Conservation (phyloP, 805 yeast genomes). For the Nematodospora valgi region DNA sequence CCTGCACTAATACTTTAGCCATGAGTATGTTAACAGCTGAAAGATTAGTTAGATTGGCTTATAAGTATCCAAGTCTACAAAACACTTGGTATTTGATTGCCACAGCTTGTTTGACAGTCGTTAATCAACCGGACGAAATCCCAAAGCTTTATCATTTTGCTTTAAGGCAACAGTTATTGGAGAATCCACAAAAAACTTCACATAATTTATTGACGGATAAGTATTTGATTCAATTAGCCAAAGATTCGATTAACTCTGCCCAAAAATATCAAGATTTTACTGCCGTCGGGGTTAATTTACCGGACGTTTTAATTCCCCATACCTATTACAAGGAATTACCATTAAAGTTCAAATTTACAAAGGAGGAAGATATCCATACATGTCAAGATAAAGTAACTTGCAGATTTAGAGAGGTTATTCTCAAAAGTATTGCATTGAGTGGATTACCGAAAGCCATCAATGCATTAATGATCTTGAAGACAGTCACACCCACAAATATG, state of each 20-base stretch:
- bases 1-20: not conserved
- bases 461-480: slow-evolving; percentile 60
- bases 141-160: slow-evolving; percentile 75
- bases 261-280: slow-evolving; percentile 34
- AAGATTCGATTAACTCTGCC: slow-evolving; percentile 38
- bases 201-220: slow-evolving; percentile 27
- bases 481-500: slow-evolving; percentile 56
- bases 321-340: slow-evolving; percentile 37
- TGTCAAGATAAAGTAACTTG: slow-evolving; percentile 39
- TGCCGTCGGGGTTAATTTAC: slow-evolving; percentile 40
- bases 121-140: slow-evolving; percentile 79
- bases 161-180: slow-evolving; percentile 41
- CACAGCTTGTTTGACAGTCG: slow-evolving; percentile 75
- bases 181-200: slow-evolving; percentile 16
- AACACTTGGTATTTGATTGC: slow-evolving; percentile 75
- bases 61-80: slow-evolving; percentile 50
- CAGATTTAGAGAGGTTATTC: slow-evolving; percentile 69
- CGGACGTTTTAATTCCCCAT: slow-evolving; percentile 40
- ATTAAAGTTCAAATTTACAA: slow-evolving; percentile 30
- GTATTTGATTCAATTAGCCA: slow-evolving; percentile 33
- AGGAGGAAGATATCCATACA: slow-evolving; percentile 32
- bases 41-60: slow-evolving; percentile 51
- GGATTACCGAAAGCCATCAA: slow-evolving; percentile 88
- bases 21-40: slow-evolving; percentile 44
- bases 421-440: slow-evolving; percentile 74